A percentile compares a stretch with the other conserved stretches of the same genome.
Evolutionary conservation across 75 land plant species (phyloP).

Genomic region (Pinus taeda): DNA sequence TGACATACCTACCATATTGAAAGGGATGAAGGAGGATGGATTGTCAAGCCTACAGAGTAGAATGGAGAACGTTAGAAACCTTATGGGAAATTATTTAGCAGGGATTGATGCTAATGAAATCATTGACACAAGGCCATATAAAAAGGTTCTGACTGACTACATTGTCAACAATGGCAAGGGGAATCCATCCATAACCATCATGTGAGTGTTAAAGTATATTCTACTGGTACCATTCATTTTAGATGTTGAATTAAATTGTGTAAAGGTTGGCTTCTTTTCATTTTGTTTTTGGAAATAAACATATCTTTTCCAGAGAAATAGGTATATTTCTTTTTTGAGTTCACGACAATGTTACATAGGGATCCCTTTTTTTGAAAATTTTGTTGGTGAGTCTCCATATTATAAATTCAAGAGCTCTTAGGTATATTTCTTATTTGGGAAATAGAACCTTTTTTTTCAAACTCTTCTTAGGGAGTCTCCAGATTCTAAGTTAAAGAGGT

Average conservation of each 20-base stretch:
- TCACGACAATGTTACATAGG: not conserved
- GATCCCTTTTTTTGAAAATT: not conserved
- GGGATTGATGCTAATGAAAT: conserved; percentile 94
- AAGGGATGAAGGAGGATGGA: conserved; percentile 73
- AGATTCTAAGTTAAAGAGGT: not conserved
- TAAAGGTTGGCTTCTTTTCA: not conserved
- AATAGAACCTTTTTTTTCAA: not conserved
- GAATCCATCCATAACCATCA: conserved; percentile 67
- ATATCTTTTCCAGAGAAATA: not conserved
- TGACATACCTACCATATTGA: conserved; percentile 81
- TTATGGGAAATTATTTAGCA: conserved; percentile 92
- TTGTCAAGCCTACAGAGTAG: conserved; percentile 94
- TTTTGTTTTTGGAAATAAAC: not conserved
- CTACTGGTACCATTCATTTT: not conserved
- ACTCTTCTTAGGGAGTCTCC: not conserved
- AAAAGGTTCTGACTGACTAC: conserved; percentile 55
- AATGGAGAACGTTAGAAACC: conserved; percentile 97
- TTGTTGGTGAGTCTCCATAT: not conserved
- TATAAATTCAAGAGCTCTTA: not conserved
- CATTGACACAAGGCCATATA: conserved; percentile 88
- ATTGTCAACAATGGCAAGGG: conserved; percentile 73
- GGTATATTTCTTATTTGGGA: too few relatives aligned
- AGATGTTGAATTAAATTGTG: too few relatives aligned
- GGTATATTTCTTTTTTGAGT: not conserved
- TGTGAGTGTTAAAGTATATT: conserved; percentile 48